Evolutionary conservation across 2,329 filamentous ascomycete genomes (phyloP), one percentile per base, ranked within the genome.

Genomic region (Colletotrichum musae): DNA sequence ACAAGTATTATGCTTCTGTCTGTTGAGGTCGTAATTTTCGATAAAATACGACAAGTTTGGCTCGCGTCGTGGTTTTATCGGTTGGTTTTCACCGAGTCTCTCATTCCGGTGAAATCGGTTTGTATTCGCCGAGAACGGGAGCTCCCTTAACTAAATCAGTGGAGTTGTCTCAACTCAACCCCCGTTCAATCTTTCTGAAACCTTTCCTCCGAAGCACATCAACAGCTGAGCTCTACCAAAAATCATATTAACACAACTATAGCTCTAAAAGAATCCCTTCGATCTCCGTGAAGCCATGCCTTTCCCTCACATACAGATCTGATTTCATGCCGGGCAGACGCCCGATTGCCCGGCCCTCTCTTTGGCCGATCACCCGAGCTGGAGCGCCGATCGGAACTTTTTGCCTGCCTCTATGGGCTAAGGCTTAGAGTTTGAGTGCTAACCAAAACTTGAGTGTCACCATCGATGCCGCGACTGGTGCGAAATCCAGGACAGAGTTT

Each of bases 111-210:
- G 9, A 36, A 2, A 6, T 10, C 7, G 32, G 32, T 10, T 6
- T 10, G 32, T 10, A 6, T 36, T 53, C 24, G 43, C 47, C 36
- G 36, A 53, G 36, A 4, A 16, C 15, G 15, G 4, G 7, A 10
- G 28, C 6, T 61, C 57, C 39, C 41, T 13, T 24, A 15, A 2
- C 15, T 32, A 15, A 2, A 50, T 1, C n/a, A 54, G 57, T 62
- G 50, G 64, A 15, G 28, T 28, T 39, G 50, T 50, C 63, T 54
- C 18, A 61, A 61, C 41, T 50, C 21, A 6, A 4, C 41, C 57
- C 56, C 63, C 39, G n/a, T 53, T 28, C 57, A 66, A 66, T 61
- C 39, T 66, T n/a, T 16, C 18, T 54, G 63, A 66, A 61, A 66
- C 58, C 13, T 10, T 18, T n/a, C 15, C 47, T 45, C 50, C 58